These are phyloP conservation scores for Sungouiozyma ichnusensis DNA, from an alignment of 805 yeast genomes.

Conservation along the genomic window DNA sequence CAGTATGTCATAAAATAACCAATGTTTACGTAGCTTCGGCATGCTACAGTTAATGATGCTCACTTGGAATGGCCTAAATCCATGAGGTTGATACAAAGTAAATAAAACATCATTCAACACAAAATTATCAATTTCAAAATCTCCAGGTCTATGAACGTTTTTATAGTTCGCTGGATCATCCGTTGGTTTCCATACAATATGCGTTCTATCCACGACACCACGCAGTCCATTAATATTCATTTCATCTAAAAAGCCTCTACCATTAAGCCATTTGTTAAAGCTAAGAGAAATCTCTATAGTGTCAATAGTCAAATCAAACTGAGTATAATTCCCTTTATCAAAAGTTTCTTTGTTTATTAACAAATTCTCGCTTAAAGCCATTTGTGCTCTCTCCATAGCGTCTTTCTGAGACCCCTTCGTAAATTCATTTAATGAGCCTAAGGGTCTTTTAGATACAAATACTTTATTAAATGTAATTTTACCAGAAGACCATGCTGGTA, in stretches of 20 bases:
- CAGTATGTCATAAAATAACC: slow-evolving; percentile 82
- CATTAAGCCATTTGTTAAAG: slow-evolving; percentile 79
- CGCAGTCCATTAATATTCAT: slow-evolving; percentile 75
- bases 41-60: slow-evolving; percentile 82
- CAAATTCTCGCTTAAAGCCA: slow-evolving; percentile 24
- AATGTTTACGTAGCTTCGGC: slow-evolving; percentile 73
- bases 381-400: slow-evolving; percentile 49
- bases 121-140: slow-evolving; percentile 81
- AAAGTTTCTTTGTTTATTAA: slow-evolving; percentile 31
- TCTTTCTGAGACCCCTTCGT: slow-evolving; percentile 64
- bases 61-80: slow-evolving; percentile 73
- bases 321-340: slow-evolving; percentile 94
- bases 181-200: slow-evolving; percentile 69
- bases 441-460: slow-evolving; percentile 75
- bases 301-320: slow-evolving; percentile 84
- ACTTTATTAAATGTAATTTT: slow-evolving; percentile 77
- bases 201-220: slow-evolving; percentile 88
- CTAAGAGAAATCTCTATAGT: slow-evolving; percentile 73
- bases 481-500: slow-evolving; percentile 88
- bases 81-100: slow-evolving; percentile 70
- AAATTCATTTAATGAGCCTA: slow-evolving; percentile 33
- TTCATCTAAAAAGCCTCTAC: slow-evolving; percentile 75
- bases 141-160: slow-evolving; percentile 70
- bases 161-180: slow-evolving; percentile 78
- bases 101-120: slow-evolving; percentile 77